phyloP scores from a whole-genome alignment of 768 basidiomycete species.

The Lepiota subincarnata region DNA sequence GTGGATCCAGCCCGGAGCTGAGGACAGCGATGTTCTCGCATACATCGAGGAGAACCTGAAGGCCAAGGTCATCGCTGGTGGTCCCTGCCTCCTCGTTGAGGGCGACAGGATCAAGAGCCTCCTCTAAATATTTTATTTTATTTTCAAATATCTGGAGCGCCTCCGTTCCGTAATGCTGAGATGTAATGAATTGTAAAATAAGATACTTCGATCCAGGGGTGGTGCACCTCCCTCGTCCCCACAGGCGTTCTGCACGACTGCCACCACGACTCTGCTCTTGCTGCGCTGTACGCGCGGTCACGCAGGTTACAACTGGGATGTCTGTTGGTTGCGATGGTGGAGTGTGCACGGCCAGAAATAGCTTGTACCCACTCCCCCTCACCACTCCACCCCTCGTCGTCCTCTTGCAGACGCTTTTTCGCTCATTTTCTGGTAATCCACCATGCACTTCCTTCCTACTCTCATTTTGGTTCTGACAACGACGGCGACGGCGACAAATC shows the following conservation, averaged over 20 bases:
- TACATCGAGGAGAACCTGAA: constrained; percentile 66
- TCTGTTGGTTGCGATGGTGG: constrained; percentile 6
- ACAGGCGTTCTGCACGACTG: no score
- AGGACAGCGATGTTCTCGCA: constrained; percentile 55
- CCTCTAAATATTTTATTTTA: not conserved
- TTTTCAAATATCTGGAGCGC: not conserved
- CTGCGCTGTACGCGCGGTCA: no score
- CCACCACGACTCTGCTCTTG: no score
- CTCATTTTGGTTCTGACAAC: constrained; percentile 13
- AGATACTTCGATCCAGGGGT: no score
- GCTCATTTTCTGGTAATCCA: not conserved
- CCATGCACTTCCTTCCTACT: not conserved
- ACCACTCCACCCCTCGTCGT: not conserved
- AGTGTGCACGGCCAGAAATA: constrained; percentile 1
- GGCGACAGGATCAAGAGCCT: constrained; percentile 52
- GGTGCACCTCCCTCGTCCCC: no score
- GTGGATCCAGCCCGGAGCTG: constrained; percentile 91
- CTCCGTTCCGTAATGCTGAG: no score
- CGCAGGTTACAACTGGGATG: not conserved
- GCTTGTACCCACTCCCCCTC: not conserved
- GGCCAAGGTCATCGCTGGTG: constrained; percentile 73
- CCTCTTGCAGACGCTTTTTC: not conserved
- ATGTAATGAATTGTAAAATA: no score
- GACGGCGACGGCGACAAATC: not conserved
- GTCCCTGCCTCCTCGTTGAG: constrained; percentile 77